Percentiles rank a stretch among this genome's conserved stretches.
Conservation (phyloP, 148 eudicot species). For the Rhododendron molle region DNA sequence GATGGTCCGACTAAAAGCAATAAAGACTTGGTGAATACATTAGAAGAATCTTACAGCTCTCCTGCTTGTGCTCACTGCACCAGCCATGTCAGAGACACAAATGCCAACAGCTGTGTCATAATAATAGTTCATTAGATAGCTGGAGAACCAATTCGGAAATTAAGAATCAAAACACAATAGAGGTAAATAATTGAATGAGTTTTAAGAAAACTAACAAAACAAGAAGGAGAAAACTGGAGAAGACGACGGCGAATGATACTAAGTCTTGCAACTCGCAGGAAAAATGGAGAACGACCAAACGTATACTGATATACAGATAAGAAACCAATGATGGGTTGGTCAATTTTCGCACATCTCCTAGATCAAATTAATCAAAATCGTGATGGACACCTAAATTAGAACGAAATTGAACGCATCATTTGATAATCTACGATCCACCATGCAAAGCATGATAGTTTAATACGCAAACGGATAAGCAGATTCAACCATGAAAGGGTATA, state of each 20-base stretch:
- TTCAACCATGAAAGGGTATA: background rate
- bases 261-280: background rate
- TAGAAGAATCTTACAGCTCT: slow-evolving; percentile 67
- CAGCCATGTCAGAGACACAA: slow-evolving; percentile 51
- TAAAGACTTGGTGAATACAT: background rate
- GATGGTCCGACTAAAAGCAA: background rate
- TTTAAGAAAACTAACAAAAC: background rate
- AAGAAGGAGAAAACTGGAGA: background rate
- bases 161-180: background rate
- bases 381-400: background rate
- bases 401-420: background rate
- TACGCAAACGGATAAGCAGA: background rate
- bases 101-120: slow-evolving; percentile 63
- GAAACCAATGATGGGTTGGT: background rate
- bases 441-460: background rate
- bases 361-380: background rate
- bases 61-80: slow-evolving; percentile 90
- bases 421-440: background rate
- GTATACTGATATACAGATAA: background rate
- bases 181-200: background rate
- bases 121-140: slow-evolving; percentile 14
- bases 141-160: background rate
- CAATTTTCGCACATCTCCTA: background rate
- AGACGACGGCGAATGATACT: background rate
- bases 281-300: background rate